These are phyloP conservation scores for Porosira glacialis DNA, from an alignment of 352 stramenopile species.

Conservation along the genomic window DNA sequence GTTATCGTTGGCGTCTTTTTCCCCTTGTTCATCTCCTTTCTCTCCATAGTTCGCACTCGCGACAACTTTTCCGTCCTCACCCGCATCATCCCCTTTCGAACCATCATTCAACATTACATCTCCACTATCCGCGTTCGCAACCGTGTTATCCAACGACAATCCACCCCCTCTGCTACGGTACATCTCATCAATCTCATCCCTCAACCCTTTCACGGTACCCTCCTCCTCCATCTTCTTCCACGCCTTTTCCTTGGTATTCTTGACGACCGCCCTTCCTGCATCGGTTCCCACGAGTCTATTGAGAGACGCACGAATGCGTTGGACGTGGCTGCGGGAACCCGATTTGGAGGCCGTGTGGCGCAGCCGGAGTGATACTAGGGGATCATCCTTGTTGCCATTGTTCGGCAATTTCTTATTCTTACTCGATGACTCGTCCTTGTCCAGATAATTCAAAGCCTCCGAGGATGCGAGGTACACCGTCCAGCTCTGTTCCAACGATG, in stretches of 20 bases:
- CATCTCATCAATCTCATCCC: slow-evolving; percentile 45
- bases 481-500: slow-evolving; percentile 46
- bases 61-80: not conserved
- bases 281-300: slow-evolving; percentile 44
- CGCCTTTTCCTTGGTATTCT: slow-evolving; percentile 31
- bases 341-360: slow-evolving; percentile 20
- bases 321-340: slow-evolving; percentile 36
- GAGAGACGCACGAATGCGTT: slow-evolving; percentile 34
- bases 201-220: slow-evolving; percentile 17
- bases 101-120: not conserved
- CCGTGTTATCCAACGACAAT: too few species aligned
- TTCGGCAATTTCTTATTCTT: not conserved
- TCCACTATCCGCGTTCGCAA: too few species aligned
- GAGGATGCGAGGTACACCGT: slow-evolving; percentile 35
- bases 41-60: not conserved
- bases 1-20: too few species aligned
- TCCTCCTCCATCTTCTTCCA: slow-evolving; percentile 24
- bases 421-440: slow-evolving; percentile 8
- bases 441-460: slow-evolving; percentile 34
- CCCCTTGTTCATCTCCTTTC: not conserved
- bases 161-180: too few species aligned
- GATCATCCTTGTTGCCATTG: slow-evolving; percentile 26
- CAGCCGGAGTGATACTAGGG: slow-evolving; percentile 29
- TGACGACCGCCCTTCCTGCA: slow-evolving; percentile 34
- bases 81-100: not conserved